These are phyloP conservation scores for Wallacemonas rigidus DNA, from an alignment of 208 protist genomes.

Conservation along the genomic window DNA sequence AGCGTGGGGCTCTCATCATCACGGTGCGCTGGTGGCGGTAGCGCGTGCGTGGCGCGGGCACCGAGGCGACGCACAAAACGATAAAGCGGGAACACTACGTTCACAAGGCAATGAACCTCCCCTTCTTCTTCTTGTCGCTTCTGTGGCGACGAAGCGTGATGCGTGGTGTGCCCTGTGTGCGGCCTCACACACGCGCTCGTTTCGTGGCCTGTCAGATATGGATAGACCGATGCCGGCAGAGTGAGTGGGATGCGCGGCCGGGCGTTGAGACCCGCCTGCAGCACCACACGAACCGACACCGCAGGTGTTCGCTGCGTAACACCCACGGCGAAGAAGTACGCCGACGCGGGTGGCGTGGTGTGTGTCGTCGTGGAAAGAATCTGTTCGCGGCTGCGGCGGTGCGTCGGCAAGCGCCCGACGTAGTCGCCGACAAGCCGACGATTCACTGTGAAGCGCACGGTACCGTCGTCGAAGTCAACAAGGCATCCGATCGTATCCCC, in stretches of 20 bases:
- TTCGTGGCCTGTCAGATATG: too few species aligned
- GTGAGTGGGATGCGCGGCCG: background rate
- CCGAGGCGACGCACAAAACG: background rate
- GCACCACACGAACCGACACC: conserved; percentile 42
- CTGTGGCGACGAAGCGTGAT: background rate
- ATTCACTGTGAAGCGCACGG: conserved; percentile 75
- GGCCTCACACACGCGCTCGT: too few species aligned
- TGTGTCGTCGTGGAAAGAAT: background rate
- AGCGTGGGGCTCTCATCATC: too few species aligned
- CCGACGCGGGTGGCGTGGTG: conserved; percentile 15
- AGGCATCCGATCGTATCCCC: conserved; percentile 74
- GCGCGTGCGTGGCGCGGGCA: background rate
- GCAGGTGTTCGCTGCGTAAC: conserved; percentile 40
- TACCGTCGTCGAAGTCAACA: conserved; percentile 61
- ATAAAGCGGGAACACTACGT: background rate
- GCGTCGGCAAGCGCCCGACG: background rate
- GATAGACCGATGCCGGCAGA: background rate
- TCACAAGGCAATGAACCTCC: background rate
- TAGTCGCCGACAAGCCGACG: conserved; percentile 17
- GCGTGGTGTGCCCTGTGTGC: too few species aligned
- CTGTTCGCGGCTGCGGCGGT: background rate
- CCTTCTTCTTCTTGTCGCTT: background rate
- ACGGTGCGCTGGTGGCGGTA: too few species aligned
- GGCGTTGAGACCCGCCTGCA: conserved; percentile 30
- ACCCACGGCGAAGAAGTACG: conserved; percentile 67